Base-by-base conservation (phyloP, 495 filamentous ascomycete genomes). In the Neurospora cerealis region DNA sequence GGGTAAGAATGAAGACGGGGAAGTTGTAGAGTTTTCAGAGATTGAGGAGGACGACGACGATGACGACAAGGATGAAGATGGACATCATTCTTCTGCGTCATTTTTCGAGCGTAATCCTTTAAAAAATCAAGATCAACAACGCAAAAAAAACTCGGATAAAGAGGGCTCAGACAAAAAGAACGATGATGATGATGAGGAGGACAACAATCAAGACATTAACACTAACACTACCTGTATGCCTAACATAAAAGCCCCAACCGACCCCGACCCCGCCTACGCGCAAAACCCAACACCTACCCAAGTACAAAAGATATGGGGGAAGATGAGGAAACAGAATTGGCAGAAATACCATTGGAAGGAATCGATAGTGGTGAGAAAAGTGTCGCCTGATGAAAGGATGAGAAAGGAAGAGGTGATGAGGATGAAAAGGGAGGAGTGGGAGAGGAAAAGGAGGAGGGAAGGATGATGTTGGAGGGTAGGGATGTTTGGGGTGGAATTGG, bases 361-460 rank as follows among this genome's bases (percentile, higher is more conserved):
- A 60, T 13, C 3, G 48, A 0, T 13, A 0, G 48, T 60, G 0
- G 21, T 60, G 2, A 24, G 2, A 54, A 21, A 13, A 24, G 21
- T 54, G 4, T 54, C 46, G 10, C 1, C 0, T 13, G 46, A 54
- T 1, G 46, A 54, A 54, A 54, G 21, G 46, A 11, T 5, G n/a
- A 0, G 4, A 0, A 5, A 0, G 1, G n/a, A 54, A 0, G n/a
- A 24, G 4, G 10, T 1, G 21, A 2, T 24, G 21, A 24, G 4
- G 9, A 24, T 0, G 46, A 54, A 9, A 3, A 54, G 44, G 46
- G 46, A 54, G 21, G 46, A 54, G 46, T 54, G 46, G 21, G 46
- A 7, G n/a, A 54, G n/a, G 9, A 5, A 48, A 11, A 21, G 8
- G 44, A 21, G n/a, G 44, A 4, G 39, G 39, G 39, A 41, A 41